Percentiles rank a stretch among this genome's conserved stretches.
Conservation (phyloP, 805 yeast species). For the Cyberlindnera amylophila region DNA sequence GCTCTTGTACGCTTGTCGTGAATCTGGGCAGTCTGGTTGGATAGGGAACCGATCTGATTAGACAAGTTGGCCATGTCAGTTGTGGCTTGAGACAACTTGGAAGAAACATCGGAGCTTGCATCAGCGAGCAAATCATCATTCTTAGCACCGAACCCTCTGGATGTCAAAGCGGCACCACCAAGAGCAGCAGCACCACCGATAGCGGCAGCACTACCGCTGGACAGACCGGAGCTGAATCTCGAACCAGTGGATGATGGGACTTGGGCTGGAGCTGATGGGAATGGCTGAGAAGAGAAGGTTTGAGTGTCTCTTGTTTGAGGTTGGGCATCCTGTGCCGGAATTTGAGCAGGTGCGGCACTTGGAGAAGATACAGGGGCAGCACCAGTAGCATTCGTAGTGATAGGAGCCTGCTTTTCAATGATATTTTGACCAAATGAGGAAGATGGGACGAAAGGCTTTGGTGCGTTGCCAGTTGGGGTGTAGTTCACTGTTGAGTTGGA, state of each 20-base stretch:
- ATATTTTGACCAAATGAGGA: conserved; percentile 83
- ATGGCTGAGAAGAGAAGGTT: background rate
- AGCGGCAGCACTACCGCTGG: conserved; percentile 6
- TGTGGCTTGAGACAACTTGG: conserved; percentile 71
- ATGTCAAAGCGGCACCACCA: conserved; percentile 6
- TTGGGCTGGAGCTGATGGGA: conserved; percentile 5
- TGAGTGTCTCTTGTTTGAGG: conserved; percentile 4
- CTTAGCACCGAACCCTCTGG: conserved; percentile 9
- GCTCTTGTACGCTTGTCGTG: conserved; percentile 71
- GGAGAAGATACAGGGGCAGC: conserved; percentile 20
- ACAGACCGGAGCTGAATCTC: background rate
- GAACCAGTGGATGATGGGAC: conserved; percentile 10
- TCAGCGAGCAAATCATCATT: conserved; percentile 52
- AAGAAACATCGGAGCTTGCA: conserved; percentile 46
- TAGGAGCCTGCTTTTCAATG: conserved; percentile 28
- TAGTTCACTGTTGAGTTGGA: conserved; percentile 27
- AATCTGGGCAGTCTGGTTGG: conserved; percentile 66
- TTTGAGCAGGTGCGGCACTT: conserved; percentile 1
- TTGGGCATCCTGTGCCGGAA: conserved; percentile 5
- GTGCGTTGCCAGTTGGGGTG: conserved; percentile 30
- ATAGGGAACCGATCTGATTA: conserved; percentile 75
- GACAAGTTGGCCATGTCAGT: conserved; percentile 84
- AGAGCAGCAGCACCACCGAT: conserved; percentile 6
- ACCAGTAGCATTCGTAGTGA: conserved; percentile 15
- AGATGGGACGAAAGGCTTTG: conserved; percentile 65